Percentiles rank a stretch among this genome's conserved stretches.
phyloP scores from a whole-genome alignment of 1,284 basidiomycete genomes.

The Ustilago trichophora region DNA sequence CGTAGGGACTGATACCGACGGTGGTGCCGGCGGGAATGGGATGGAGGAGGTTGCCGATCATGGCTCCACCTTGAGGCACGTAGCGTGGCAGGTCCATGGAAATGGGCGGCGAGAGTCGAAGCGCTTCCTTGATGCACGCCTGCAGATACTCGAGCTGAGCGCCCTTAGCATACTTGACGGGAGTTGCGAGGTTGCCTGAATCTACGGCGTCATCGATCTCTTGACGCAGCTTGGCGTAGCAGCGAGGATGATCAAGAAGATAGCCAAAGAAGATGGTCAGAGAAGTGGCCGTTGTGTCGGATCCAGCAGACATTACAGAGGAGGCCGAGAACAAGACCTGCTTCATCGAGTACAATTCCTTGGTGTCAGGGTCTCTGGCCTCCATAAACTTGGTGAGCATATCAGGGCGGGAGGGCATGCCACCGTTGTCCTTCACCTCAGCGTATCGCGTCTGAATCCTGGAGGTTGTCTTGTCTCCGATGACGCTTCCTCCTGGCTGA shows the following conservation, averaged over 20 bases:
- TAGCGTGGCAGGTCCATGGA: slow-evolving; percentile 60
- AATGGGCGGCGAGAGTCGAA: slow-evolving; percentile 64
- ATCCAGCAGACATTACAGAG: slow-evolving; percentile 54
- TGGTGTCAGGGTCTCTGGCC: slow-evolving; percentile 41
- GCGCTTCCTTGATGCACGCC: slow-evolving; percentile 64
- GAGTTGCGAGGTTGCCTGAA: slow-evolving; percentile 38
- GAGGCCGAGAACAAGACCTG: slow-evolving; percentile 43
- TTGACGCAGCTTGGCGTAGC: slow-evolving; percentile 48
- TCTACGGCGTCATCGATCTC: slow-evolving; percentile 56
- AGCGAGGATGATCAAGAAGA: slow-evolving; percentile 49
- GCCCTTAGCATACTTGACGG: slow-evolving; percentile 54
- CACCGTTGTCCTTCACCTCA: slow-evolving; percentile 39
- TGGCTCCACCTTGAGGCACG: slow-evolving; percentile 49
- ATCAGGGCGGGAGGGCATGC: slow-evolving; percentile 33
- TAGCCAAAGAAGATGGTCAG: slow-evolving; percentile 59
- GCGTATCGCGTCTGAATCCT: slow-evolving; percentile 44
- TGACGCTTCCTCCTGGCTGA: slow-evolving; percentile 48
- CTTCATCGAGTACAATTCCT: slow-evolving; percentile 32
- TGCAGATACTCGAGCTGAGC: slow-evolving; percentile 53
- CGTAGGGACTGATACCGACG: slow-evolving; percentile 60
- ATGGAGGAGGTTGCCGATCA: slow-evolving; percentile 48
- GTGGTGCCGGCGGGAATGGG: slow-evolving; percentile 53
- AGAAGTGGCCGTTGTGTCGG: slow-evolving; percentile 59
- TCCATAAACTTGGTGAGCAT: slow-evolving; percentile 56
- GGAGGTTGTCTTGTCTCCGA: slow-evolving; percentile 44